Conservation (phyloP, 1,284 basidiomycete species). For the Ganoderma meredithae region DNA sequence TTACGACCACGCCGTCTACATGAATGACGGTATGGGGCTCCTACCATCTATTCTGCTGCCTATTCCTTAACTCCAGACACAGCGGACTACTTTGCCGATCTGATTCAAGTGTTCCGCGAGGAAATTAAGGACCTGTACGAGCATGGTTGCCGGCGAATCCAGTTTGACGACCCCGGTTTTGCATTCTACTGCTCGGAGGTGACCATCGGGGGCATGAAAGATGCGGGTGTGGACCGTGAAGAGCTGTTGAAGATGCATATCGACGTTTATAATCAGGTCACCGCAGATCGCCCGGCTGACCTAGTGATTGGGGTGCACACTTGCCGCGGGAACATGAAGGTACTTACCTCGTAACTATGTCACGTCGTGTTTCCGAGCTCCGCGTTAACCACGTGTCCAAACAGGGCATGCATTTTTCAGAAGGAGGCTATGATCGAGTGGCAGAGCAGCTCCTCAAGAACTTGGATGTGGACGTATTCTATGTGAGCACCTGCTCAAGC, state of each 20-base stretch:
- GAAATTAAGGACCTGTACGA: constrained; percentile 78
- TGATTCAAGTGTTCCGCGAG: constrained; percentile 71
- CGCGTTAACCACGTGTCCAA: constrained; percentile 7
- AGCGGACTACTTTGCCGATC: constrained; percentile 77
- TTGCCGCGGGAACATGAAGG: constrained; percentile 82
- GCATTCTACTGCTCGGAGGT: constrained; percentile 68
- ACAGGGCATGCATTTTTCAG: constrained; percentile 71
- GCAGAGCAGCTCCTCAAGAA: constrained; percentile 72
- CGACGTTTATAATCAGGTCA: constrained; percentile 71
- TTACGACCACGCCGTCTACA: constrained; percentile 66
- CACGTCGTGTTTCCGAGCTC: neutral
- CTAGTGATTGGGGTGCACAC: constrained; percentile 76
- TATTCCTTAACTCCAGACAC: constrained; percentile 1
- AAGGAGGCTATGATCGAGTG: constrained; percentile 78
- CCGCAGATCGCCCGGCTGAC: constrained; percentile 65
- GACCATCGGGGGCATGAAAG: constrained; percentile 67
- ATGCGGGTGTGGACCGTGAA: constrained; percentile 64
- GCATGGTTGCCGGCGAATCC: constrained; percentile 75
- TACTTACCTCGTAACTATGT: constrained; percentile 30
- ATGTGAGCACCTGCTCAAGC: constrained; percentile 49
- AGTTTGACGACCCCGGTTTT: constrained; percentile 78
- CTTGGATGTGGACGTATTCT: constrained; percentile 77
- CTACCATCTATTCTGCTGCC: neutral
- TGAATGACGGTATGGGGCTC: constrained; percentile 55
- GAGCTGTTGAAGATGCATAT: constrained; percentile 73